phyloP scores from a whole-genome alignment of 2,329 filamentous ascomycete species.

The Dactylellina cionopaga region DNA sequence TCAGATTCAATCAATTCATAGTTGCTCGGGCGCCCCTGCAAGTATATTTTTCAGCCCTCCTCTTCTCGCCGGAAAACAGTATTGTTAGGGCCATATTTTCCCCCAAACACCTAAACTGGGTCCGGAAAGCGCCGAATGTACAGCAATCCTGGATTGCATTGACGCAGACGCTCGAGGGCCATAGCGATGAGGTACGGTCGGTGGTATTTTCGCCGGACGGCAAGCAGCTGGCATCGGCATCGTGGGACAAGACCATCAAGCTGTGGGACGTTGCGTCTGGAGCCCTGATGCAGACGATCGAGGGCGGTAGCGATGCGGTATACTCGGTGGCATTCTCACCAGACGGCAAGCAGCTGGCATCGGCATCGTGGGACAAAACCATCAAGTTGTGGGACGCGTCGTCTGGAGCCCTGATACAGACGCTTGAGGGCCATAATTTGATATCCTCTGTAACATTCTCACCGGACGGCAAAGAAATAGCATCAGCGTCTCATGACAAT shows the following conservation, averaged over 20 bases:
- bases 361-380: constrained; percentile 5
- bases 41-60: constrained; percentile 17
- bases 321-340: background rate
- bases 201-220: constrained; percentile 75
- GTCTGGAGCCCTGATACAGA: too few relatives aligned
- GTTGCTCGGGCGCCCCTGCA: constrained; percentile 18
- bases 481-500: constrained; percentile 71
- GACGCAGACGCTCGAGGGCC: background rate
- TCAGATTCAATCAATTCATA: constrained; percentile 9
- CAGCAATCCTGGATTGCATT: background rate
- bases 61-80: constrained; percentile 14
- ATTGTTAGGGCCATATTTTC: constrained; percentile 7
- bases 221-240: constrained; percentile 73
- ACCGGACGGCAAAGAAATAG: constrained; percentile 90
- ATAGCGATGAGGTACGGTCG: background rate
- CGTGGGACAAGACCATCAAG: background rate
- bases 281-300: background rate
- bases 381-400: constrained; percentile 66
- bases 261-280: constrained; percentile 4
- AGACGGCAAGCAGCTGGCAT: constrained; percentile 14
- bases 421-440: too few relatives aligned
- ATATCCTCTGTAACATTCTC: too few relatives aligned
- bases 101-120: background rate
- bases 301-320: background rate
- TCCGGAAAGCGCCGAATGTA: background rate